Base-by-base conservation (phyloP, 2,329 filamentous ascomycete species). In the Epichloe sibirici region DNA sequence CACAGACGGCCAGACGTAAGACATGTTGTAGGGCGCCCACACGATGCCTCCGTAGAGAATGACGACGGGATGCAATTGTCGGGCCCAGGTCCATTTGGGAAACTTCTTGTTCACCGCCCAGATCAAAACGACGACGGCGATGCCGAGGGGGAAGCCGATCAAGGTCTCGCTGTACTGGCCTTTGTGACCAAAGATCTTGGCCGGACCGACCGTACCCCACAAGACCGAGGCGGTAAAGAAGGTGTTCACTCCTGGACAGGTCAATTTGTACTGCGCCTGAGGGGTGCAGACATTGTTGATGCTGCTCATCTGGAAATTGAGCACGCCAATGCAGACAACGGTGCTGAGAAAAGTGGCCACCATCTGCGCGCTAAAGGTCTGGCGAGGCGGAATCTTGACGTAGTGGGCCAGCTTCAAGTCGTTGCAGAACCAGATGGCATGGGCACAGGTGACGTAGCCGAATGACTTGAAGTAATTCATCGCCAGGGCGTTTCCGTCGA, bases 331-430 rank as follows among this genome's bases (percentile, higher is more conserved):
- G 55, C 72, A 75, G 43, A 78, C 71, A 45, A 79, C 67, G 1
- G 73, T 77, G 47, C 74, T 75, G 21, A 78, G 64, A 21, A 81
- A 66, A 2, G 77, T 82, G 37, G 78, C 77, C 9, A 76, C 66
- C 60, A 82, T 77, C 63, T 83, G 79, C 1, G 78, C 78, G 23
- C 70, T 65, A 57, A 83, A 83, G 3, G 79, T 77, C 34, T 80
- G 73, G 11, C 76, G 73, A 0, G 80, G 80, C 5, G 80, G 78
- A 17, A 83, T 79, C 67, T 81, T 81, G 66, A 78, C 72, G 63
- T 81, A 81, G 56, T 75, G 73, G 8, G 72, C 73, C 13, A 75
- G 70, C 62, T 75, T 75, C 38, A 74, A 61, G 56, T 73, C 73
- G 57, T 71, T 71, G 53, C 67, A 71, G 61, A 78, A 78, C 61